phyloP scores from a whole-genome alignment of 1,139 yeast genomes.

The Groenewaldozyma auringiensis region DNA sequence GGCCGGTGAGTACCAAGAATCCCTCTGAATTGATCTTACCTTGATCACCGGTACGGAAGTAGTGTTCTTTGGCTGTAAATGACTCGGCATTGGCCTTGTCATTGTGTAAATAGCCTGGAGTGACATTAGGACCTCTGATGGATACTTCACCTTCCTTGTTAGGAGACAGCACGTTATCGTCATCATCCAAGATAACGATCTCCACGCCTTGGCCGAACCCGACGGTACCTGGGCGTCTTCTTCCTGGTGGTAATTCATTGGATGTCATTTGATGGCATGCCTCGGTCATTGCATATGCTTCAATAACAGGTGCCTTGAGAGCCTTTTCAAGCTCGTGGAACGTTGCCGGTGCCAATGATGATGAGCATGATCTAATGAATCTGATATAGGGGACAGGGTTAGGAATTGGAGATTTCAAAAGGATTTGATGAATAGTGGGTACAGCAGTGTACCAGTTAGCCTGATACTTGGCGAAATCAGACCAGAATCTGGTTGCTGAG shows the following conservation, averaged over 20 bases:
- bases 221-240: slow-evolving; percentile 60
- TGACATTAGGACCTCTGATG: slow-evolving; percentile 56
- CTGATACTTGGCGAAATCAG: slow-evolving; percentile 39
- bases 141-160: slow-evolving; percentile 60
- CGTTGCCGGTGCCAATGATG: slow-evolving; percentile 57
- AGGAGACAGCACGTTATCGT: slow-evolving; percentile 38
- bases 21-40: slow-evolving; percentile 55
- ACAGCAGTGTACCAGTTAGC: slow-evolving; percentile 70
- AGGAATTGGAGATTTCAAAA: slow-evolving; percentile 46
- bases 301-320: slow-evolving; percentile 57
- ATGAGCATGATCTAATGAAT: slow-evolving; percentile 61
- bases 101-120: slow-evolving; percentile 63
- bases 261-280: slow-evolving; percentile 68
- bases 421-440: slow-evolving; percentile 61
- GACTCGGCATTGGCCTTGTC: slow-evolving; percentile 58
- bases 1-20: slow-evolving; percentile 51
- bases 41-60: slow-evolving; percentile 68
- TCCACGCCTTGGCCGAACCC: slow-evolving; percentile 65
- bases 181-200: slow-evolving; percentile 46
- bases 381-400: slow-evolving; percentile 44
- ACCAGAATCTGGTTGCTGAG: slow-evolving; percentile 53
- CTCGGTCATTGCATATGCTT: slow-evolving; percentile 76
- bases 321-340: slow-evolving; percentile 47
- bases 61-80: slow-evolving; percentile 45
- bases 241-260: slow-evolving; percentile 55